A percentile compares a stretch with the other conserved stretches of the same genome.
Conservation (phyloP, 164 flowering plant species). For the Brasenia schreberi region DNA sequence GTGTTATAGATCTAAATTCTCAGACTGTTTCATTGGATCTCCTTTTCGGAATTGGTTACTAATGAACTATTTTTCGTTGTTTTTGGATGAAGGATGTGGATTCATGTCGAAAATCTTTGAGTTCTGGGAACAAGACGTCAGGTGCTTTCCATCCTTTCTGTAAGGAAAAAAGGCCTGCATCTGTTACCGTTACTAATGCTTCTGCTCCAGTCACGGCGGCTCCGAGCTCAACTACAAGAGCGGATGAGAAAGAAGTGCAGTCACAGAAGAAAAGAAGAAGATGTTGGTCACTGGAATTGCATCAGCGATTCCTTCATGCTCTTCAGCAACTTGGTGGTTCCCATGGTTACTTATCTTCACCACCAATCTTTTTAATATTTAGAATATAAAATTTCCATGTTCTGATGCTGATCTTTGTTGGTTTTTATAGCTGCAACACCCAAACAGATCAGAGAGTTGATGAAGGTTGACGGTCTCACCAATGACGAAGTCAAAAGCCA, state of each 20-base stretch:
- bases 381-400: not conserved
- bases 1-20: too few relatives aligned
- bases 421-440: constrained; percentile 68
- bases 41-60: too few relatives aligned
- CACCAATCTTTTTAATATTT: not conserved
- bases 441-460: constrained; percentile 86
- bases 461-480: constrained; percentile 96
- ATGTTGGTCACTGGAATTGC: constrained; percentile 89
- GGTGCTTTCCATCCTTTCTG: constrained; percentile 88
- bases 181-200: constrained; percentile 47
- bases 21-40: too few relatives aligned
- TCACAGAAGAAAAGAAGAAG: constrained; percentile 49
- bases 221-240: not conserved
- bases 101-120: not conserved
- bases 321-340: constrained; percentile 92
- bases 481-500: constrained; percentile 98
- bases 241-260: constrained; percentile 26
- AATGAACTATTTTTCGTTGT: not conserved
- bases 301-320: constrained; percentile 55
- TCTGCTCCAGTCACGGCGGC: constrained; percentile 9
- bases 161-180: constrained; percentile 34
- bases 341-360: constrained; percentile 35
- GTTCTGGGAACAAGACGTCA: constrained; percentile 26
- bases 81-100: not conserved
- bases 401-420: not conserved